Conservation (phyloP, 257 asterid species). For the Solanum pennellii region DNA sequence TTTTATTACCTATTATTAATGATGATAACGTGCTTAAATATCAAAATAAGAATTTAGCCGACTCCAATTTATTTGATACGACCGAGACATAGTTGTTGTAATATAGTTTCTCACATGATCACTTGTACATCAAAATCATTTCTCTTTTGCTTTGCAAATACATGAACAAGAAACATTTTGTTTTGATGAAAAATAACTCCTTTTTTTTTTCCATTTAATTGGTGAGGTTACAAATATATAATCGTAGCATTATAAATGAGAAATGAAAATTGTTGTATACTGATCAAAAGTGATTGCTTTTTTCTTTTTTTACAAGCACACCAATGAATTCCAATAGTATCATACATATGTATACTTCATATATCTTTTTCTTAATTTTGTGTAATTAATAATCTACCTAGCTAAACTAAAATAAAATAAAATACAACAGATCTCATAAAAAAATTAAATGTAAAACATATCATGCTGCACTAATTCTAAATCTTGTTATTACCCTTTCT, state of each 20-base stretch:
- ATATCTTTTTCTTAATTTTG: not conserved
- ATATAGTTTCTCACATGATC: not conserved
- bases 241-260: not conserved
- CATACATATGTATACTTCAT: not conserved
- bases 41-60: not conserved
- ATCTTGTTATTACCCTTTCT: constrained; percentile 19
- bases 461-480: not conserved
- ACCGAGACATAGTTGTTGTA: not conserved
- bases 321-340: not conserved
- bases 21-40: not conserved
- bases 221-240: not conserved
- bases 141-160: not conserved
- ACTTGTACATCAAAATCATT: not conserved
- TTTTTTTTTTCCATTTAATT: not conserved
- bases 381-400: not conserved
- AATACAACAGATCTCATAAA: not conserved
- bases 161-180: not conserved
- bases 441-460: not conserved
- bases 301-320: not conserved
- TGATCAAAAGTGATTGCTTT: not conserved
- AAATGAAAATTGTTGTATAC: not conserved
- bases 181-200: not conserved
- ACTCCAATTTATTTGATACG: not conserved
- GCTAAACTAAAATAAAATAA: not conserved
- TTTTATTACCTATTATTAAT: not conserved